These are phyloP conservation scores for Polygonum aviculare DNA, from an alignment of 148 eudicot genomes.

Conservation along the genomic window DNA sequence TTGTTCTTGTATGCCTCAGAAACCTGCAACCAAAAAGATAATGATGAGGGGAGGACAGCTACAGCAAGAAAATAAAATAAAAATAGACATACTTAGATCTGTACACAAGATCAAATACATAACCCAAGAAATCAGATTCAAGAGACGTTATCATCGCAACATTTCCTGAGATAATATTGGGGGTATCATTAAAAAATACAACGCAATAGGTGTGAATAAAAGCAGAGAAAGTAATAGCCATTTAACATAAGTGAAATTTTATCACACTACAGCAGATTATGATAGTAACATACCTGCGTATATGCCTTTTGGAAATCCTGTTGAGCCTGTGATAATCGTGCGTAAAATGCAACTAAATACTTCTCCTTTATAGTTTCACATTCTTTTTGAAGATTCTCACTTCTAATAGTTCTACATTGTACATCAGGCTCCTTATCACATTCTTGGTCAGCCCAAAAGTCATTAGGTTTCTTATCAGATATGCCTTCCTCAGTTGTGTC, in stretches of 20 bases:
- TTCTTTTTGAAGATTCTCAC: constrained; percentile 28
- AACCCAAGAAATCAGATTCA: too few relatives aligned
- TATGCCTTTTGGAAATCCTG: constrained; percentile 77
- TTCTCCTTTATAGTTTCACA: constrained; percentile 63
- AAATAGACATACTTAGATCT: background rate
- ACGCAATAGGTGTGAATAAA: background rate
- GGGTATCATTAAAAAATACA: background rate
- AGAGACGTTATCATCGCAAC: background rate
- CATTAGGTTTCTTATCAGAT: constrained; percentile 15
- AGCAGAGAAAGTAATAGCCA: background rate
- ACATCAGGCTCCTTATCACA: constrained; percentile 14
- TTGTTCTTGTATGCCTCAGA: constrained; percentile 29
- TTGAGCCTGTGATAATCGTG: constrained; percentile 58
- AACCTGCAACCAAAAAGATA: constrained; percentile 38
- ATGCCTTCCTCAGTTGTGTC: constrained; percentile 13
- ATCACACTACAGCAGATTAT: background rate
- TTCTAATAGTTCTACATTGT: constrained; percentile 13
- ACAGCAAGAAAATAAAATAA: too few relatives aligned
- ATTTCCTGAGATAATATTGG: constrained; percentile 1
- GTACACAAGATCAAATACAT: too few relatives aligned
- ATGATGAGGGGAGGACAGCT: background rate
- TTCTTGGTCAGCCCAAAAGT: constrained; percentile 14
- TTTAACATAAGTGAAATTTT: background rate
- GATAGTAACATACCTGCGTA: constrained; percentile 55
- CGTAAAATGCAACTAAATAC: constrained; percentile 51